Base-by-base conservation (phyloP, 768 basidiomycete genomes). In the Termitomyces sp. region DNA sequence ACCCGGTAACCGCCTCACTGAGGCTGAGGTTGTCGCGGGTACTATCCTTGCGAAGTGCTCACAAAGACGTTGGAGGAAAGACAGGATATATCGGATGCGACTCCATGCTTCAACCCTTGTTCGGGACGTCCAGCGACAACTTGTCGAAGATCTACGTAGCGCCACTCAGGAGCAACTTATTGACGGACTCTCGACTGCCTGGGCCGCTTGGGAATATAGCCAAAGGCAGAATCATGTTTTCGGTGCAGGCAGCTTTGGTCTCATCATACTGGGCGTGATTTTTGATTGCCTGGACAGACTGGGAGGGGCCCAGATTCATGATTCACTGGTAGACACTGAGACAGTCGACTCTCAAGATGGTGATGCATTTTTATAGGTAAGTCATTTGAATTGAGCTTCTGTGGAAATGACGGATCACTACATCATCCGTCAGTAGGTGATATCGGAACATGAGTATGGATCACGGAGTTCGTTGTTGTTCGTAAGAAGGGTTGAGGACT, bases 11-110 rank as follows among this genome's bases (percentile, higher is more conserved):
- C 78, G 78, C 32, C 75, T 93, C 34, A 69, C 76, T 6, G 91
- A 93, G 66, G 86, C 87, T 50, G 91, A 93, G 64, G 77, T 91
- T 24, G 86, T 91, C 1, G 71, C 85, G 32, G 90, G 89, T 20
- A 85, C 86, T 0, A 93, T 93, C 56, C 71, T 91, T 45, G 87
- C 84, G 1, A 85, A 85, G 58, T 89, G 86, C 64, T 72, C 81
- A 1, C 83, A 91, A 61, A 78, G 77, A 57, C 72, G 84, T 34
- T 86, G 81, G 78, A 75, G 88, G 57, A 78, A 68, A 30, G 82
- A 83, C 60, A 77, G 87, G 27, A 78, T 80, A 55, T 77, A 85
- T 53, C 77, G 84, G 12, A 89, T 91, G 87, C 76, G 76, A 37
- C 71, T 83, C 13, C 86, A 89, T 59, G 69, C 81, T 5, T 69